These are phyloP conservation scores for Clonostachys rosea DNA, from an alignment of 2,329 filamentous ascomycete genomes.

Conservation along the genomic window DNA sequence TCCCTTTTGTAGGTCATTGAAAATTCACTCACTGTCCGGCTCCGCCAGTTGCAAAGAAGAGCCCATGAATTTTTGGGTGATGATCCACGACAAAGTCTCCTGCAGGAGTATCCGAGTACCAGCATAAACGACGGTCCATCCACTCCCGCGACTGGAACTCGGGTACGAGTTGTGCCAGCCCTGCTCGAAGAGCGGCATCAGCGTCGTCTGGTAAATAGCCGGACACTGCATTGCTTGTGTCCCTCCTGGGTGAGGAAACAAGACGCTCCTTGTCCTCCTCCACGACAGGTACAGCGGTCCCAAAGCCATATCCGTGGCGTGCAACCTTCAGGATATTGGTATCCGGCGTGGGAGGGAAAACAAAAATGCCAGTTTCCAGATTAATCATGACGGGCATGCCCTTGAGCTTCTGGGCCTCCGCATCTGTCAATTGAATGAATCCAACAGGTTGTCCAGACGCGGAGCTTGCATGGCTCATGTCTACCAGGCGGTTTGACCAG, in stretches of 20 bases:
- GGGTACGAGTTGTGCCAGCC: conserved; percentile 48
- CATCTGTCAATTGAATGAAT: conserved; percentile 56
- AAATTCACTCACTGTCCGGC: conserved; percentile 28
- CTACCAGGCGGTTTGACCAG: conserved; percentile 52
- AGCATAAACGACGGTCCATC: conserved; percentile 48
- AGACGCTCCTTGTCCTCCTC: conserved; percentile 6
- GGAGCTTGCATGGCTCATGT: conserved; percentile 55
- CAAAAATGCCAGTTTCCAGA: conserved; percentile 48
- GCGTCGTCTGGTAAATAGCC: conserved; percentile 45
- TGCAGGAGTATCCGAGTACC: conserved; percentile 62
- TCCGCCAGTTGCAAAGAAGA: conserved; percentile 44
- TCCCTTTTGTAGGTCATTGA: neutral
- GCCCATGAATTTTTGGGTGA: conserved; percentile 40
- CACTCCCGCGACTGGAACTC: conserved; percentile 46
- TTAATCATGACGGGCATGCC: conserved; percentile 56
- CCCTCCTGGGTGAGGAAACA: conserved; percentile 24
- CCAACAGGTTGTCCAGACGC: conserved; percentile 63
- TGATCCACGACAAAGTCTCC: conserved; percentile 58
- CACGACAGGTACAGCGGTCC: conserved; percentile 15
- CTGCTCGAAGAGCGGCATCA: conserved; percentile 42
- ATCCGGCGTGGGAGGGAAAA: conserved; percentile 44
- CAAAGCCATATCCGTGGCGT: conserved; percentile 55
- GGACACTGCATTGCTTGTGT: conserved; percentile 28
- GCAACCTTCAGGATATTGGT: conserved; percentile 53
- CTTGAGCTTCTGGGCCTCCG: conserved; percentile 48